Conservation (phyloP, 2,329 filamentous ascomycete genomes). For the Ophioceras dolichostomum region DNA sequence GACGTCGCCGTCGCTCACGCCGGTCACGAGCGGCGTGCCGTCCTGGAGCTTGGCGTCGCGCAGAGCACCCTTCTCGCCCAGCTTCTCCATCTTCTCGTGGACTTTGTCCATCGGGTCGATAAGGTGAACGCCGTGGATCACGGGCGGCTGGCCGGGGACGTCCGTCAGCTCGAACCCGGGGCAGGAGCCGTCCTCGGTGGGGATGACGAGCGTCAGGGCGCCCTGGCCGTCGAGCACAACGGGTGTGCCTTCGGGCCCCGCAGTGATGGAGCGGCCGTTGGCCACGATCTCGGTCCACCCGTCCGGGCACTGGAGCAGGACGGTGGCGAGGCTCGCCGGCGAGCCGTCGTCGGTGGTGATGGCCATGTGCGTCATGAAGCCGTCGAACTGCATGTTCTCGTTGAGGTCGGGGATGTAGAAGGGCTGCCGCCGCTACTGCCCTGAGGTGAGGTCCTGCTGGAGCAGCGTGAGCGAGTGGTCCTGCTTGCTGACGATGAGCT, state of each 20-base stretch:
- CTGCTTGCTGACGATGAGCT: not conserved
- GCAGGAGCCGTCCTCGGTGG: not conserved
- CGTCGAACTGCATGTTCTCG: not conserved
- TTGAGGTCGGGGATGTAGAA: constrained; percentile 1
- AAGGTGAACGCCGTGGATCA: not conserved
- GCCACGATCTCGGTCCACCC: not conserved
- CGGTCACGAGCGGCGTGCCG: not conserved
- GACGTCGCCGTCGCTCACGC: not conserved
- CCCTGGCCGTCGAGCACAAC: not conserved
- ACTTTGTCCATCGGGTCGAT: not conserved
- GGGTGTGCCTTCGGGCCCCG: not conserved
- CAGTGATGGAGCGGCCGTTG: not conserved
- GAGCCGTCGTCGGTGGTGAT: not conserved
- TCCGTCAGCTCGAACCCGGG: not conserved
- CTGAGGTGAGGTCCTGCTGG: not conserved
- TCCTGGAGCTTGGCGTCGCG: not conserved
- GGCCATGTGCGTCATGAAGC: not conserved
- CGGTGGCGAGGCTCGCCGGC: not conserved
- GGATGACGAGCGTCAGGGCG: not conserved
- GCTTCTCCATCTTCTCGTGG: not conserved
- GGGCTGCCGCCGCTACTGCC: not conserved
- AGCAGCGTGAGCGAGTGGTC: not conserved
- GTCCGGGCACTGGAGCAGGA: not conserved
- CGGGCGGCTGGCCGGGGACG: not conserved
- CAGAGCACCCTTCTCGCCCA: not conserved